A percentile compares a stretch with the other conserved stretches of the same genome.
These are phyloP conservation scores for Magnolia sinica DNA, from an alignment of 164 flowering plant species.

Conservation along the genomic window DNA sequence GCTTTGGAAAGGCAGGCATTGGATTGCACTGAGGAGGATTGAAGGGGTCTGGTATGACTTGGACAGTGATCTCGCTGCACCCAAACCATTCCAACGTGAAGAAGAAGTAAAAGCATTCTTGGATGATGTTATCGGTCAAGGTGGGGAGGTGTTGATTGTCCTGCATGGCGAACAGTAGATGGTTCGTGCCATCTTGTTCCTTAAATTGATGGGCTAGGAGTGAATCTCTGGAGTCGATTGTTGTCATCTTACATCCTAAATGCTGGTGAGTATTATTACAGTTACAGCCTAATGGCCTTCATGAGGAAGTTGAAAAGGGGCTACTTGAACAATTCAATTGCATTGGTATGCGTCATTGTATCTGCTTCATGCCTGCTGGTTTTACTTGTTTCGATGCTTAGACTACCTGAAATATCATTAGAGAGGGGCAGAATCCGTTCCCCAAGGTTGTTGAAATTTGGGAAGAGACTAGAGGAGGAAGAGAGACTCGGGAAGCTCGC, in stretches of 20 bases:
- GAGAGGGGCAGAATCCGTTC: conserved; percentile 4
- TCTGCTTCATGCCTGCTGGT: conserved; percentile 40
- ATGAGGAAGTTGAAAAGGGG: conserved; percentile 30
- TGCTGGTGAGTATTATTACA: background rate
- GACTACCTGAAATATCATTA: conserved; percentile 45
- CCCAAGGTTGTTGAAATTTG: conserved; percentile 5
- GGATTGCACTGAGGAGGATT: conserved; percentile 68
- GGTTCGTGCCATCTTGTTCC: background rate
- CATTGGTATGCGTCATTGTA: conserved; percentile 32
- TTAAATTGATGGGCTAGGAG: background rate
- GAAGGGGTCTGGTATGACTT: conserved; percentile 83
- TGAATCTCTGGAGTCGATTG: background rate
- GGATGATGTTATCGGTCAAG: conserved; percentile 44
- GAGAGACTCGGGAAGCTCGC: conserved; percentile 53
- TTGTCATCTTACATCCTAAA: background rate
- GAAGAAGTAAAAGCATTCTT: conserved; percentile 58
- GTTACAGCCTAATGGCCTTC: conserved; percentile 15
- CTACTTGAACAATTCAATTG: conserved; percentile 33
- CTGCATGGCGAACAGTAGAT: conserved; percentile 37
- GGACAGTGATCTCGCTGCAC: conserved; percentile 79
- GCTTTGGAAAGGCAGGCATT: conserved; percentile 84
- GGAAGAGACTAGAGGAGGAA: conserved; percentile 14
- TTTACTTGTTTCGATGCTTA: conserved; percentile 36
- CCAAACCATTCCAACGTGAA: conserved; percentile 39
- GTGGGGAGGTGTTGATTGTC: conserved; percentile 74